phyloP scores from a whole-genome alignment of 208 protist species.

The Leishmania guyanensis region DNA sequence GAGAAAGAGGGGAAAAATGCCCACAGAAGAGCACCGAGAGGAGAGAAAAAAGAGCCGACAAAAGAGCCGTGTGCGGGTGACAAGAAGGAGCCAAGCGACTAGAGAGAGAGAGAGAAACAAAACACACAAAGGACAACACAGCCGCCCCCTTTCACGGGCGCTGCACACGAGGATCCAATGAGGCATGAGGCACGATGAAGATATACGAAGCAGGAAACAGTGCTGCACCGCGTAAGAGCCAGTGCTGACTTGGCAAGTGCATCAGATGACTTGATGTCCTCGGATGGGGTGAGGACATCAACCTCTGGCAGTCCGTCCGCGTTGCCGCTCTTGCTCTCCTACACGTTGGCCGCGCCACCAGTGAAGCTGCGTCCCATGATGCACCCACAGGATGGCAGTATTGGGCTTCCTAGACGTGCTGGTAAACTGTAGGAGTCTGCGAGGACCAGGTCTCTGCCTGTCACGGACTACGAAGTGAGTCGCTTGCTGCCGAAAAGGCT shows the following conservation, averaged over 20 bases:
- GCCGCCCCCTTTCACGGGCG: not conserved
- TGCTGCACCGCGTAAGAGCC: not conserved
- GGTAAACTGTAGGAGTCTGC: not conserved
- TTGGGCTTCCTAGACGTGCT: not conserved
- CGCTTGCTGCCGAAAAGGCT: not conserved
- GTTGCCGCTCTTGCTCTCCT: not conserved
- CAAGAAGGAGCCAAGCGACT: not conserved
- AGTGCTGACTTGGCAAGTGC: not conserved
- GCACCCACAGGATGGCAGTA: constrained; percentile 4
- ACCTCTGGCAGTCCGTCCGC: not conserved
- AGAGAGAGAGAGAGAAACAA: not conserved
- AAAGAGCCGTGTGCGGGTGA: not conserved
- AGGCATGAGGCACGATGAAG: not conserved
- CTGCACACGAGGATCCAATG: not conserved
- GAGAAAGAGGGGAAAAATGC: not conserved
- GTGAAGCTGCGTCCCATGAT: constrained; percentile 4
- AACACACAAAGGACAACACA: not conserved
- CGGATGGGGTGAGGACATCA: not conserved
- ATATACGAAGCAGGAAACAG: not conserved
- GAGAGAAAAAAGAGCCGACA: not conserved
- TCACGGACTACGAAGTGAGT: not conserved
- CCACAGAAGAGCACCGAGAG: not conserved
- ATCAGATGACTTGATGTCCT: not conserved
- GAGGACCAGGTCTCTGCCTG: not conserved
- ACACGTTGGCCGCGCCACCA: not conserved